Evolutionary conservation across 192 early-diverging fungal genomes (phyloP), one percentile per base, ranked within the genome.

Genomic region (Chytriomyces hyalinus): DNA sequence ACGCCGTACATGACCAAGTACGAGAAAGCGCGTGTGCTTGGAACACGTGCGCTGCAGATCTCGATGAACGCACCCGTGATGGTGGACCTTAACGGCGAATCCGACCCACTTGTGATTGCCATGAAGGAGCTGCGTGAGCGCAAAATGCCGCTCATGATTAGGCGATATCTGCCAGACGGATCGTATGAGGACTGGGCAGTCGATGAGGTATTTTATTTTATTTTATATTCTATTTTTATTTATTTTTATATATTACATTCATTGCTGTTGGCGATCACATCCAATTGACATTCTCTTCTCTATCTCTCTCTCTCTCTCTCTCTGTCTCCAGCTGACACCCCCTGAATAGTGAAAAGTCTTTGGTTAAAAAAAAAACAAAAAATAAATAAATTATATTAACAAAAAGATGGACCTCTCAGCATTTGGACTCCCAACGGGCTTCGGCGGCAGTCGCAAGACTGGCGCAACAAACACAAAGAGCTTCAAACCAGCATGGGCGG

Each of bases 1-100:
- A 98, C 97, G 26, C 96, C 97, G 45, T 99, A 97, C 83, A 95
- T 99, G 94, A 99, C 97, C 65, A 98, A 97, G 81, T 99, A 99
- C 85, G 97, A 99, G 84, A 92, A 93, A 51, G 81, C 84, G 9
- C 60, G 81, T 17, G 75, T 83, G 20, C 80, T 83, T 44, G 84
- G 84, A 51, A 95, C 96, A 10, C 90, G 97, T 36, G 97, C 97
- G 5, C 89, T 98, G 78, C 96, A 99, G 81, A 95, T 99, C 76
- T 93, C 92, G 85, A 95, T 99, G 92, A 99, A 96, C 83, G 97
- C 97, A n/a, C 97, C 96, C 24, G 93, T 96, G n/a, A 91, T 97
- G 87, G 94, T 97, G 17, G 94, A 97, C 80, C 83, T 97, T 46
- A 92, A 93, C 62, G 95, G 95, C 60, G 96, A 98, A 82, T 90